A percentile compares a stretch with the other conserved stretches of the same genome.
Evolutionary conservation across 129 eudicot genomes (phyloP).

Genomic region (Logfia minima): DNA sequence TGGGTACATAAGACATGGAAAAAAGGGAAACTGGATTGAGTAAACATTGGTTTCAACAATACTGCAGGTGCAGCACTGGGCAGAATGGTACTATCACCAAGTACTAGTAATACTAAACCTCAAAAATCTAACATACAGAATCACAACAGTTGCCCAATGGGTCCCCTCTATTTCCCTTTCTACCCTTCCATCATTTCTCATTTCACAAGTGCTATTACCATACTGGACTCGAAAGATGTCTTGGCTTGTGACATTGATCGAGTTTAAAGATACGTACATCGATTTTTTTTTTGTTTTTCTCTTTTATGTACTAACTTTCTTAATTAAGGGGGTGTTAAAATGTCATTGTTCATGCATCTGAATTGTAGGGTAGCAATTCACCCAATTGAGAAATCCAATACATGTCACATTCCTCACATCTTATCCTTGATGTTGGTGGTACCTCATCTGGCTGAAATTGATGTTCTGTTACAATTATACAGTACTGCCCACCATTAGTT

Average conservation of each 20-base stretch:
- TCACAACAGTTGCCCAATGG: conserved; percentile 67
- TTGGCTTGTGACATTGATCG: background rate
- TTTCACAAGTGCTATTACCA: background rate
- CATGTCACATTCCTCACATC: conserved; percentile 67
- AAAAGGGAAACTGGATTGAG: conserved; percentile 10
- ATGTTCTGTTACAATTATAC: conserved; percentile 58
- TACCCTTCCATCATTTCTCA: conserved; percentile 18
- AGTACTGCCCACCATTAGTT: conserved; percentile 26
- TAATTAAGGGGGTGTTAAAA: background rate
- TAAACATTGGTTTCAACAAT: conserved; percentile 36
- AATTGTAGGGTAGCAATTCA: conserved; percentile 29
- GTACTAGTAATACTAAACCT: conserved; percentile 26
- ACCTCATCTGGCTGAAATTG: conserved; percentile 67
- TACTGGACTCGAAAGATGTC: background rate
- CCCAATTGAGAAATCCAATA: conserved; percentile 41
- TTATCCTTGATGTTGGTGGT: conserved; percentile 66
- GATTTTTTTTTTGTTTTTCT: conserved; percentile 6
- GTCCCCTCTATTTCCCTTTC: conserved; percentile 33
- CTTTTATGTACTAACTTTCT: conserved; percentile 25
- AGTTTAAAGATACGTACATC: background rate
- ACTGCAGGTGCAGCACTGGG: conserved; percentile 33
- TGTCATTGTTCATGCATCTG: conserved; percentile 26
- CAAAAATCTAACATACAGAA: conserved; percentile 54
- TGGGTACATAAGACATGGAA: conserved; percentile 20
- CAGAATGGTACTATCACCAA: conserved; percentile 44